A percentile compares a stretch with the other conserved stretches of the same genome.
phyloP scores from a whole-genome alignment of 768 basidiomycete species.

The Trametes maxima region DNA sequence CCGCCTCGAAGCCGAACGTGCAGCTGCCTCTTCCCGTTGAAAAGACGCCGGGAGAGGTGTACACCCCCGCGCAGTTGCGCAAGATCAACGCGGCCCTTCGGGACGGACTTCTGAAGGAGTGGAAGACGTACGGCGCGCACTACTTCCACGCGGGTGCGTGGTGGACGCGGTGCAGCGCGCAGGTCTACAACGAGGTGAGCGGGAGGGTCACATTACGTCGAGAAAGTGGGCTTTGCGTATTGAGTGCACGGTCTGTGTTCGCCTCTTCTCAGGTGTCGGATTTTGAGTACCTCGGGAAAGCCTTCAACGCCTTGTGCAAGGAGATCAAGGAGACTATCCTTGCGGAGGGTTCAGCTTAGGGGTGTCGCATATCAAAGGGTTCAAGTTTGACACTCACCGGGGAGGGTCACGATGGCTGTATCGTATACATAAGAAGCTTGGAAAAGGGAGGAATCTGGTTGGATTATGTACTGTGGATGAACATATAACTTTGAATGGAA shows the following conservation, averaged over 20 bases:
- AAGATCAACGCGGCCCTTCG: slow-evolving; percentile 22
- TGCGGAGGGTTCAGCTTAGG: neutral
- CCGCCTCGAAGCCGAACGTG: slow-evolving; percentile 40
- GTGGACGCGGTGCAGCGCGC: slow-evolving; percentile 40
- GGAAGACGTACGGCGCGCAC: slow-evolving; percentile 33
- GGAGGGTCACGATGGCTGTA: too few species aligned
- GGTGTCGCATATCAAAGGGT: too few species aligned
- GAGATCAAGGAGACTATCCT: slow-evolving; percentile 30
- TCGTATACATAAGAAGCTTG: too few species aligned
- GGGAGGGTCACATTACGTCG: neutral
- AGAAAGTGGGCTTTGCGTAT: too few species aligned
- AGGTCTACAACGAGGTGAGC: slow-evolving; percentile 42
- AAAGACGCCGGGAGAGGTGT: slow-evolving; percentile 15
- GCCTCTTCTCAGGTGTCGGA: slow-evolving; percentile 26
- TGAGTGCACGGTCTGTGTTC: too few species aligned
- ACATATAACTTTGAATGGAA: too few species aligned
- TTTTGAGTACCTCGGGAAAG: slow-evolving; percentile 33
- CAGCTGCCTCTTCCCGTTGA: slow-evolving; percentile 41
- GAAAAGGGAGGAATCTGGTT: too few species aligned
- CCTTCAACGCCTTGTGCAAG: slow-evolving; percentile 28
- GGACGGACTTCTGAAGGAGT: slow-evolving; percentile 31
- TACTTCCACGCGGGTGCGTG: slow-evolving; percentile 37
- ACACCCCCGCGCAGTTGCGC: slow-evolving; percentile 17
- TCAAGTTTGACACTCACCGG: too few species aligned
- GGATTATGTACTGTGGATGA: too few species aligned